Evolutionary conservation across 2,329 filamentous ascomycete genomes (phyloP), one percentile per base, ranked within the genome.

Genomic region (Cylindrodendrum hubeiense): DNA sequence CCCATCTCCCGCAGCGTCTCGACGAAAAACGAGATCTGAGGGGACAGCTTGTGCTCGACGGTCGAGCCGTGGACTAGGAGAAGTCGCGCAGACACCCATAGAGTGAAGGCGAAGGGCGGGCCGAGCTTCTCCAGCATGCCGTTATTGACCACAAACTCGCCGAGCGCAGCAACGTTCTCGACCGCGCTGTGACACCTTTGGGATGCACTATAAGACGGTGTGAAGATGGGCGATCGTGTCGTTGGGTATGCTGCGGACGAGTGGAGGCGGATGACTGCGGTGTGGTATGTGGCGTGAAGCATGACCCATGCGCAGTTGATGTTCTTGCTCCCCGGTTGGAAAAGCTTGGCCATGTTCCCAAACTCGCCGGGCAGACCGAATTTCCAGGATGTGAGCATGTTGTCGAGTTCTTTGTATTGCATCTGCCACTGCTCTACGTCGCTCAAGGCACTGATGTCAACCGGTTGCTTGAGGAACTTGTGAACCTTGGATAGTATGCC

Each of bases 201-300:
- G 58, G 90, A 92, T 30, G 95, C 95, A 72, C 90, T 93, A 78
- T 93, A 97, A 0, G 93, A 97, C 0, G 94, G 93, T 0, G 93
- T 95, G 81, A 97, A 98, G 56, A 97, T 95, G 13, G 91, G 91
- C 2, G 93, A 97, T 33, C 93, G 87, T 4, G 93, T 96, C 5
- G 94, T 97, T 4, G 95, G 95, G 78, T 97, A 98, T 2, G 94
- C 95, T 6, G 95, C 94, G 1, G 94, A 97, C 0, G 94, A 97
- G 81, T 97, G 94, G 24, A 97, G 86, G 37, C 95, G 90, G 71
- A 98, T 97, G 9, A 97, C 90, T 49, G 94, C 92, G 1, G 94
- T 97, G 78, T 97, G 93, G 75, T 95, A 97, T 1, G 94, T 94
- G 5, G 93, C 92, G 76, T 97, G 95, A 30, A 97, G 84, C 91